Evolutionary conservation across 345 rosid genomes (phyloP).

Genomic region (Salix caprea): DNA sequence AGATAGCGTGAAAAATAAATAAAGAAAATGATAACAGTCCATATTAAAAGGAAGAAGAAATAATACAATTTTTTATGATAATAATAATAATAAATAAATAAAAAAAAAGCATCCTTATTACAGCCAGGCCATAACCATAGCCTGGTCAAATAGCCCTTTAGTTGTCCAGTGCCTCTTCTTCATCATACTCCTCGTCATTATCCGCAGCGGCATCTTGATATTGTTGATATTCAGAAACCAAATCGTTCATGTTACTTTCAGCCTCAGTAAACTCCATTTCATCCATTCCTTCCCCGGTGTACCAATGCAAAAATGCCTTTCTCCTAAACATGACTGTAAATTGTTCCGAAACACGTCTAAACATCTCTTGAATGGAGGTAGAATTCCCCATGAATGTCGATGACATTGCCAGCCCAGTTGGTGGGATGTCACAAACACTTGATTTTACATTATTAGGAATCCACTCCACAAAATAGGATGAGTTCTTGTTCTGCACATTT

Average conservation of each 20-base stretch:
- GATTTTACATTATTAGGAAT: conserved; percentile 68
- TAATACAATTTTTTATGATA: no score
- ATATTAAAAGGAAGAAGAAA: no score
- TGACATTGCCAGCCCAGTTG: conserved; percentile 66
- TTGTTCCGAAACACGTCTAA: conserved; percentile 54
- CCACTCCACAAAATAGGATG: conserved; percentile 78
- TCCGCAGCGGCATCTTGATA: conserved; percentile 77
- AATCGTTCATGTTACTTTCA: conserved; percentile 84
- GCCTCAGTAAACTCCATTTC: conserved; percentile 97
- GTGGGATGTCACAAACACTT: conserved; percentile 73
- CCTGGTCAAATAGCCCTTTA: conserved; percentile 9
- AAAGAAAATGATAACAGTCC: no score
- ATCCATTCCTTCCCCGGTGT: conserved; percentile 94
- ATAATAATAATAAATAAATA: background rate
- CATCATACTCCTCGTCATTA: conserved; percentile 50
- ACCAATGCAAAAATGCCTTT: conserved; percentile 74
- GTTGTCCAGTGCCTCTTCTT: conserved; percentile 46
- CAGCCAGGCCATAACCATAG: background rate
- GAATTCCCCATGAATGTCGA: conserved; percentile 81
- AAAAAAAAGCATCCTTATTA: background rate
- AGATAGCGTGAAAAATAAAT: no score
- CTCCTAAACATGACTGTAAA: conserved; percentile 58
- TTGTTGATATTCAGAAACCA: conserved; percentile 86
- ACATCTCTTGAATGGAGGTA: conserved; percentile 65
- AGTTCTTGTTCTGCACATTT: conserved; percentile 90